phyloP scores from a whole-genome alignment of 768 basidiomycete species.

The Leccinum fibrillosum region DNA sequence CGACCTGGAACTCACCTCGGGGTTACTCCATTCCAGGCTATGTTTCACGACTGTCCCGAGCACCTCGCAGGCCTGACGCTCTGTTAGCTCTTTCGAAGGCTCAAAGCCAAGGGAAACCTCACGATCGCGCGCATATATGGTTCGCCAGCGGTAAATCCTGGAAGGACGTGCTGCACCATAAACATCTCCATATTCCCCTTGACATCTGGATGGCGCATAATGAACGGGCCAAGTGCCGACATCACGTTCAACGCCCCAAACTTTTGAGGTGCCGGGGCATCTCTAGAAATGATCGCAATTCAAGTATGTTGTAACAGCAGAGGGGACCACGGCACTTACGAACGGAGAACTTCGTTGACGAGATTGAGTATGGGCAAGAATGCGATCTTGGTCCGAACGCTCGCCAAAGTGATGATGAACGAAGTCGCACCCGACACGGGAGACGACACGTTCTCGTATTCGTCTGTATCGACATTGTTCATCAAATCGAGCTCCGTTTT shows the following conservation, averaged over 20 bases:
- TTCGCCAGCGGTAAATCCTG: slow-evolving; percentile 62
- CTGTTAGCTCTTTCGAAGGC: background rate
- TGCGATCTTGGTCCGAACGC: slow-evolving; percentile 76
- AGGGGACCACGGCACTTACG: slow-evolving; percentile 39
- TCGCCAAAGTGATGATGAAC: slow-evolving; percentile 73
- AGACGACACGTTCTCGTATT: slow-evolving; percentile 74
- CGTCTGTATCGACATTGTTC: slow-evolving; percentile 47
- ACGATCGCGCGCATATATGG: slow-evolving; percentile 79
- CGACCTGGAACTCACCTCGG: slow-evolving; percentile 44
- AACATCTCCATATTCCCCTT: slow-evolving; percentile 76
- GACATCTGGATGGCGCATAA: slow-evolving; percentile 83
- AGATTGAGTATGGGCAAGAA: slow-evolving; percentile 79
- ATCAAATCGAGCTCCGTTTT: background rate
- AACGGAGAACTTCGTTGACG: slow-evolving; percentile 69
- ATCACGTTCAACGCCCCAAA: slow-evolving; percentile 88
- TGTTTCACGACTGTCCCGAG: slow-evolving; percentile 69
- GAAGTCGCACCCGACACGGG: slow-evolving; percentile 77
- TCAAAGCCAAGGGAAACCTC: slow-evolving; percentile 29
- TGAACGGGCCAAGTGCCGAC: slow-evolving; percentile 68
- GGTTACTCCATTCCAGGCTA: slow-evolving; percentile 61
- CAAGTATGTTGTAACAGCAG: background rate
- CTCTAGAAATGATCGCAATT: slow-evolving; percentile 27
- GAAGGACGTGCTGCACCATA: slow-evolving; percentile 67
- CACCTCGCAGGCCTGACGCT: slow-evolving; percentile 75
- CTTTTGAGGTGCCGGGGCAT: slow-evolving; percentile 57